phyloP scores from a whole-genome alignment of 768 basidiomycete genomes.

The Auriscalpium microsporum region DNA sequence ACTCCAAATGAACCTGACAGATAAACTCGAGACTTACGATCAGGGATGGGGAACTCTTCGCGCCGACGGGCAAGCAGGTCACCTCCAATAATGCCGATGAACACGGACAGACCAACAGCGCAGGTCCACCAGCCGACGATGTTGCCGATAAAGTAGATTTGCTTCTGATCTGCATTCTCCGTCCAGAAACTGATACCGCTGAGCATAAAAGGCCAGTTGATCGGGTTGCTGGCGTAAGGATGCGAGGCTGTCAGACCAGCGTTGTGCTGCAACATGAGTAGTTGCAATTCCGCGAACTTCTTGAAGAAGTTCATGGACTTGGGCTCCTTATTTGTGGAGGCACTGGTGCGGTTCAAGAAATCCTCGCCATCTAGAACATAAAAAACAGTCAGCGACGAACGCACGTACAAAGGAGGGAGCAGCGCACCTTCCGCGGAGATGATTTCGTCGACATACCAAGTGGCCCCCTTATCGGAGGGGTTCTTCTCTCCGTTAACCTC shows the following conservation, averaged over 20 bases:
- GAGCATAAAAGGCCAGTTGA: constrained; percentile 97
- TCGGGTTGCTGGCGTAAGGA: constrained; percentile 91
- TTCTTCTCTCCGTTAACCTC: constrained; percentile 98
- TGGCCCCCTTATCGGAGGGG: constrained; percentile 66
- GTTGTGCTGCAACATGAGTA: constrained; percentile 97
- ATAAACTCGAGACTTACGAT: constrained; percentile 47
- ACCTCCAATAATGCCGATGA: constrained; percentile 82
- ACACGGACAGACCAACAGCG: constrained; percentile 77
- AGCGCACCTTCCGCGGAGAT: constrained; percentile 61
- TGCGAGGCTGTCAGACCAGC: constrained; percentile 97
- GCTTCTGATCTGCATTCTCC: constrained; percentile 69
- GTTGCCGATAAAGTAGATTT: constrained; percentile 97
- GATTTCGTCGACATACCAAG: constrained; percentile 87
- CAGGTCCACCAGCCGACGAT: constrained; percentile 93
- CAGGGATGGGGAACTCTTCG: constrained; percentile 76
- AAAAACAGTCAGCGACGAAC: not conserved
- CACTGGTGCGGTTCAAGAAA: constrained; percentile 41
- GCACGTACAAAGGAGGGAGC: not conserved
- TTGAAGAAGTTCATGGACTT: constrained; percentile 87
- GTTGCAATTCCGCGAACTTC: constrained; percentile 89
- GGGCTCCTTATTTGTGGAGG: constrained; percentile 52
- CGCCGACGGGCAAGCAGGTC: constrained; percentile 85
- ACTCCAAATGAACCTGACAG: too few relatives aligned
- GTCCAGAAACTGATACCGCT: constrained; percentile 99
- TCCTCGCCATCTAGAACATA: constrained; percentile 43